A percentile compares a stretch with the other conserved stretches of the same genome.
Evolutionary conservation across 768 basidiomycete species (phyloP).

Genomic region (Panus rudis): DNA sequence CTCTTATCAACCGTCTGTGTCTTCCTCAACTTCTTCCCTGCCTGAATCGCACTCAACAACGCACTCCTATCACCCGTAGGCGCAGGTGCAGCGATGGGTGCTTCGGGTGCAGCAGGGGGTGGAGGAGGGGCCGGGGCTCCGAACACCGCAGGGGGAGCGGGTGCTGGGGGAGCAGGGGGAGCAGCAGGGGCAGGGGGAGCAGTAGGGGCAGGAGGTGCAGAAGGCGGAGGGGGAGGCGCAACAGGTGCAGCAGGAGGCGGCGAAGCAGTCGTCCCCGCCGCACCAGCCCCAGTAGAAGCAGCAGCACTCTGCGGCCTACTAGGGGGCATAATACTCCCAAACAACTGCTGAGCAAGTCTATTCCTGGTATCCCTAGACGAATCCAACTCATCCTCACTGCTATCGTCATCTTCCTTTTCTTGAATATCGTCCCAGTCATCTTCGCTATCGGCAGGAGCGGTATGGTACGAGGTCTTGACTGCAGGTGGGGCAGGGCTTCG

Average conservation of each 20-base stretch:
- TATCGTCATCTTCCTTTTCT: slow-evolving; percentile 64
- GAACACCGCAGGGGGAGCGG: slow-evolving; percentile 26
- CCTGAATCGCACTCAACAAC: slow-evolving; percentile 73
- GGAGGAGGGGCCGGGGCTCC: no score
- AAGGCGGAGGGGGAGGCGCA: slow-evolving; percentile 32
- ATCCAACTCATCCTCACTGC: slow-evolving; percentile 75
- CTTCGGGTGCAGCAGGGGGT: slow-evolving; percentile 20
- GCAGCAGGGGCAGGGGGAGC: slow-evolving; percentile 26
- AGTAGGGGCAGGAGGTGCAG: slow-evolving; percentile 32
- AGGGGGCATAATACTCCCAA: slow-evolving; percentile 60
- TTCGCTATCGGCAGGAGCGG: slow-evolving; percentile 50
- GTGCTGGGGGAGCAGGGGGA: slow-evolving; percentile 24
- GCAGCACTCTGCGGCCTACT: slow-evolving; percentile 53
- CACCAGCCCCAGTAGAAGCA: slow-evolving; percentile 8
- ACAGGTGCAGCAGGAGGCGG: slow-evolving; percentile 28
- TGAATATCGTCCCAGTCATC: slow-evolving; percentile 85
- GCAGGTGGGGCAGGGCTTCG: slow-evolving; percentile 50
- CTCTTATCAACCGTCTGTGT: slow-evolving; percentile 82
- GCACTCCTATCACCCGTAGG: slow-evolving; percentile 51
- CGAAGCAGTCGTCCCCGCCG: slow-evolving; percentile 15
- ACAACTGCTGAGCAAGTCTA: slow-evolving; percentile 73
- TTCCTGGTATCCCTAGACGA: slow-evolving; percentile 55
- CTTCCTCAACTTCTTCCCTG: slow-evolving; percentile 64
- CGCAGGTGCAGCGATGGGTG: slow-evolving; percentile 21
- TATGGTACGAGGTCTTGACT: slow-evolving; percentile 52